phyloP scores from a whole-genome alignment of 2,329 filamentous ascomycete genomes.

The Blastomyces emzantsi region DNA sequence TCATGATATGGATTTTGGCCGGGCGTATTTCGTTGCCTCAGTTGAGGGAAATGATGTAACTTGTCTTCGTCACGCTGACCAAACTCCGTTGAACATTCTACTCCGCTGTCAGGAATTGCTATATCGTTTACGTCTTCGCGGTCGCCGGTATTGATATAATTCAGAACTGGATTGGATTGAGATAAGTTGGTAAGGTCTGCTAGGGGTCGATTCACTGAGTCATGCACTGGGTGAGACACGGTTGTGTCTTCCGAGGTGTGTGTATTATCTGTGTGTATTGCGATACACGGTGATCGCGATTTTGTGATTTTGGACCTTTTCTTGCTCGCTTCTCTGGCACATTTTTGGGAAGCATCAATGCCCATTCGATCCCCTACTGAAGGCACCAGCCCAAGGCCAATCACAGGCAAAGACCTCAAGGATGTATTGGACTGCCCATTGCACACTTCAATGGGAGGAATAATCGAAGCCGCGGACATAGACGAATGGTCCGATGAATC shows the following conservation, averaged over 20 bases:
- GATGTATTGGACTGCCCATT: neutral
- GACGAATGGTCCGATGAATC: conserved; percentile 13
- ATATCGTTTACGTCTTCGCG: too few species aligned
- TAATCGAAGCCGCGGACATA: neutral
- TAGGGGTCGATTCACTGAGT: neutral
- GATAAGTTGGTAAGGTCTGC: conserved; percentile 4
- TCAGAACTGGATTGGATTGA: neutral
- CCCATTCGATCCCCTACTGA: neutral
- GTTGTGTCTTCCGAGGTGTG: neutral
- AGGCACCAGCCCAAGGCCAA: neutral
- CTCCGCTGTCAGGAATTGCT: too few species aligned
- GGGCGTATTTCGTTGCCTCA: neutral
- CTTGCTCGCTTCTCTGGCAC: neutral
- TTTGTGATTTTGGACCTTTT: neutral
- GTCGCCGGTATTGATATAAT: too few species aligned
- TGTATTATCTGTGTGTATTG: conserved; percentile 1
- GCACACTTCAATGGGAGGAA: neutral
- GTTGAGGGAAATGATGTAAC: neutral
- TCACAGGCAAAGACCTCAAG: neutral
- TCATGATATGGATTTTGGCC: neutral
- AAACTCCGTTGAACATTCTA: neutral
- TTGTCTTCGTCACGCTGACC: neutral
- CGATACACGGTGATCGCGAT: neutral
- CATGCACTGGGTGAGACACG: neutral
- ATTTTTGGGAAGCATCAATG: neutral